Conservation (phyloP, 495 filamentous ascomycete species). For the Penicillium lividum region DNA sequence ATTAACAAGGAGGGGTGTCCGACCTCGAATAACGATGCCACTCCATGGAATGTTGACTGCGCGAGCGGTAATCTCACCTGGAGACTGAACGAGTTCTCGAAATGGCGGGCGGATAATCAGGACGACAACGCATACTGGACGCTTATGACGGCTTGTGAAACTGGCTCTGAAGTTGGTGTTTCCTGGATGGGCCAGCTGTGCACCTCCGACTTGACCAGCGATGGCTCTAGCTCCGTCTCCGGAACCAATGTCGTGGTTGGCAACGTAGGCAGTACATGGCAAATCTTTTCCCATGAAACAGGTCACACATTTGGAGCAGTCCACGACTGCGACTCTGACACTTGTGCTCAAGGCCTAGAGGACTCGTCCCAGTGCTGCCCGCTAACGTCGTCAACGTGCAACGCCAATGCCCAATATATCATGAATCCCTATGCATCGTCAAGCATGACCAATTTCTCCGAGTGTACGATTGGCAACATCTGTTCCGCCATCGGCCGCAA, state of each 20-base stretch:
- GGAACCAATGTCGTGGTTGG: slow-evolving; percentile 89
- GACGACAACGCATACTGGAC: slow-evolving; percentile 95
- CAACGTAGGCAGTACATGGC: slow-evolving; percentile 80
- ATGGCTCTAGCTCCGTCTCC: slow-evolving; percentile 64
- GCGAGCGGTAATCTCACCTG: slow-evolving; percentile 63
- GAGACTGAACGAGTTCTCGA: slow-evolving; percentile 84
- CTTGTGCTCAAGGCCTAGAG: slow-evolving; percentile 64
- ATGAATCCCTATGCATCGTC: slow-evolving; percentile 90
- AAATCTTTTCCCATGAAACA: slow-evolving; percentile 93
- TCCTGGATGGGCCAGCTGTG: slow-evolving; percentile 94
- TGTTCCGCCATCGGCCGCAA: slow-evolving; percentile 86
- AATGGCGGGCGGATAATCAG: slow-evolving; percentile 72
- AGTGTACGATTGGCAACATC: slow-evolving; percentile 89
- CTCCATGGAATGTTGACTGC: slow-evolving; percentile 83
- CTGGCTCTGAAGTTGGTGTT: slow-evolving; percentile 83
- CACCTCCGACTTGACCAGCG: slow-evolving; percentile 53
- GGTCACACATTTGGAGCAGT: slow-evolving; percentile 96
- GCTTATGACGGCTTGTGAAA: slow-evolving; percentile 81
- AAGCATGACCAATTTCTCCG: slow-evolving; percentile 76
- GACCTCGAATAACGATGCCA: slow-evolving; percentile 56
- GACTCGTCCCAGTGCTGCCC: slow-evolving; percentile 85
- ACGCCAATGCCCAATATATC: slow-evolving; percentile 77
- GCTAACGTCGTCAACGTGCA: slow-evolving; percentile 64
- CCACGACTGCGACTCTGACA: slow-evolving; percentile 76
- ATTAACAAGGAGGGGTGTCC: slow-evolving; percentile 71